Conservation (phyloP, 2,329 filamentous ascomycete genomes). For the Colletotrichum sp. region DNA sequence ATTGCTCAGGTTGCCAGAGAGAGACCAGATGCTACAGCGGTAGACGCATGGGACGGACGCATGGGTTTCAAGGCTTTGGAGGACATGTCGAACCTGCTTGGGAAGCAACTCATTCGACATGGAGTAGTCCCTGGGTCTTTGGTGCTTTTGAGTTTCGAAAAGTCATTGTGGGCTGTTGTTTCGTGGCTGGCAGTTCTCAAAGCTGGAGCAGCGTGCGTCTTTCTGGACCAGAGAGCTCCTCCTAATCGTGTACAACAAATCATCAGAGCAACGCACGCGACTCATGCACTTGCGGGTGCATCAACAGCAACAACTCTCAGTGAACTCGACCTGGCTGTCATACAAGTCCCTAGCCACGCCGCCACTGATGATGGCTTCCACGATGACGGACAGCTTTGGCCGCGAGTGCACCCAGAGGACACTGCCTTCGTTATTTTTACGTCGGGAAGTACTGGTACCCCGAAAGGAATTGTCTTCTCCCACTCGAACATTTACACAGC, state of each 20-base stretch:
- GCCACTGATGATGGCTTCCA: not conserved
- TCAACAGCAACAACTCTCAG: not conserved
- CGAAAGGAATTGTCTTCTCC: conserved; percentile 55
- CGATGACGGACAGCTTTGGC: not conserved
- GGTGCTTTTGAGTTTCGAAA: conserved; percentile 33
- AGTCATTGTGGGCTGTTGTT: conserved; percentile 24
- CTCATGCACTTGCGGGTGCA: not conserved
- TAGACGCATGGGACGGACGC: conserved; percentile 1
- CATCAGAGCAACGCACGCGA: not conserved
- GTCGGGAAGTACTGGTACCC: conserved; percentile 55
- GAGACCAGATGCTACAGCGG: not conserved
- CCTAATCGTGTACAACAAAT: not conserved
- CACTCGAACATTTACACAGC: conserved; percentile 28
- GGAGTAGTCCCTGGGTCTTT: conserved; percentile 32
- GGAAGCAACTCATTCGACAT: not conserved
- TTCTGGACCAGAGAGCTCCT: not conserved
- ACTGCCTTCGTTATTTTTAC: conserved; percentile 50
- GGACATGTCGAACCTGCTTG: not conserved
- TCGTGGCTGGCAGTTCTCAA: conserved; percentile 28
- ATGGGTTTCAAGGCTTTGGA: conserved; percentile 12
- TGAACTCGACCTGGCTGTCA: not conserved
- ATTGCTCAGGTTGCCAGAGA: not conserved
- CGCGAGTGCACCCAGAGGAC: not conserved
- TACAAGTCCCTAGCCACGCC: not conserved
- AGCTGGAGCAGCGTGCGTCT: conserved; percentile 29